Evolutionary conservation across 441 rosid species (phyloP).

Genomic region (Gossypium gossypioides): DNA sequence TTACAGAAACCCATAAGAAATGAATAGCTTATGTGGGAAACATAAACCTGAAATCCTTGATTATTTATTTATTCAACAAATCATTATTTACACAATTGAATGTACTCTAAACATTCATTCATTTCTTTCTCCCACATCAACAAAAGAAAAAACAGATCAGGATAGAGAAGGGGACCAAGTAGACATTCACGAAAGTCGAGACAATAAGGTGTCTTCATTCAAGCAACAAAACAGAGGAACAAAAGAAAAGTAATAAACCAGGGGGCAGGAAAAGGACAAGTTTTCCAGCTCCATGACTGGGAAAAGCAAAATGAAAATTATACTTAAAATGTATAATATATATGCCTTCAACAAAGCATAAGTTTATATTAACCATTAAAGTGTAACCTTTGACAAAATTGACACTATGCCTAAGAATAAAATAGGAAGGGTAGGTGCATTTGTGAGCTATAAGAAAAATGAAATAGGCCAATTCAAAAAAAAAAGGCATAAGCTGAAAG

Average conservation of each 20-base stretch:
- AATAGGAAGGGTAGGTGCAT: neutral
- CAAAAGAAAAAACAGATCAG: neutral
- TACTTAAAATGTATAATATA: neutral
- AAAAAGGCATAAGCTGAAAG: neutral
- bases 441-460: neutral
- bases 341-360: neutral
- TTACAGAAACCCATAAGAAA: neutral
- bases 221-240: neutral
- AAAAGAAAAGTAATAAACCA: neutral
- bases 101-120: neutral
- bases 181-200: neutral
- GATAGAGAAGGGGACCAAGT: neutral
- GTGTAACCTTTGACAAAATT: neutral
- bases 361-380: neutral
- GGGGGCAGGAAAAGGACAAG: neutral
- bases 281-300: neutral
- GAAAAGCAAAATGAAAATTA: neutral
- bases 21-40: neutral
- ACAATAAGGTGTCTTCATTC: neutral
- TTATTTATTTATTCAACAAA: neutral
- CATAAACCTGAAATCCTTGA: neutral
- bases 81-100: slow-evolving; percentile 3
- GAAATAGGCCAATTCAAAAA: neutral
- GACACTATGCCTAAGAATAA: neutral
- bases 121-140: neutral